Conservation (phyloP, 257 asterid genomes). For the Haberlea rhodopensis region DNA sequence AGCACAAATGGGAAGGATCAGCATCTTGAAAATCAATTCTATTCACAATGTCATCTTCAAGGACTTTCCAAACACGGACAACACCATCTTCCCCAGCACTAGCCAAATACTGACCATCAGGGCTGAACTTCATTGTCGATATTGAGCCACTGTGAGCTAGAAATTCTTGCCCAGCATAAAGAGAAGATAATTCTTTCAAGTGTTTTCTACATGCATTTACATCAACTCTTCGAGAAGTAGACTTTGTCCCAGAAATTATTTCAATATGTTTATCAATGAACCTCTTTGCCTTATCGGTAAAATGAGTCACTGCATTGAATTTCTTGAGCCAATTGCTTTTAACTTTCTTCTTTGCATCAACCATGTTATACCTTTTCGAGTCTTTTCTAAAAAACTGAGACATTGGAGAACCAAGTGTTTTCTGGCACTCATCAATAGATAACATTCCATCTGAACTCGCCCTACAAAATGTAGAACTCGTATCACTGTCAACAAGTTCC, state of each 20-base stretch:
- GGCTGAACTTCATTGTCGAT: conserved; percentile 83
- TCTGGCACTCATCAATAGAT: conserved; percentile 64
- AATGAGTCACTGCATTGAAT: conserved; percentile 35
- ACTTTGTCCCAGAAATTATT: conserved; percentile 22
- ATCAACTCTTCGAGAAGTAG: conserved; percentile 39
- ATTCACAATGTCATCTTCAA: conserved; percentile 48
- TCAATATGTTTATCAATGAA: conserved; percentile 36
- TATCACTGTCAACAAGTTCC: conserved; percentile 42
- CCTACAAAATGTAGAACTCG: conserved; percentile 42
- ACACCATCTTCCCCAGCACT: conserved; percentile 88
- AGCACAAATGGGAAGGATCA: conserved; percentile 70
- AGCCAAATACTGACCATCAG: conserved; percentile 77
- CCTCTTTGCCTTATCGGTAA: conserved; percentile 37
- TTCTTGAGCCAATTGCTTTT: conserved; percentile 63
- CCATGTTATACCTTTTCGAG: conserved; percentile 26
- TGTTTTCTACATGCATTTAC: conserved; percentile 45
- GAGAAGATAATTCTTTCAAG: conserved; percentile 67
- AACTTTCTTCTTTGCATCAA: conserved; percentile 42
- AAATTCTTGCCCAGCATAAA: conserved; percentile 71
- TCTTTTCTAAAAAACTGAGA: conserved; percentile 49
- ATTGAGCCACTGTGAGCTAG: conserved; percentile 84
- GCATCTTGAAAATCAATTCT: conserved; percentile 39
- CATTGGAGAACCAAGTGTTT: conserved; percentile 52
- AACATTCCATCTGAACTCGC: conserved; percentile 55
- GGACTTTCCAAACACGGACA: conserved; percentile 87